A percentile compares a stretch with the other conserved stretches of the same genome.
Conservation (phyloP, 1,139 yeast species). For the Meyerozyma sp. region DNA sequence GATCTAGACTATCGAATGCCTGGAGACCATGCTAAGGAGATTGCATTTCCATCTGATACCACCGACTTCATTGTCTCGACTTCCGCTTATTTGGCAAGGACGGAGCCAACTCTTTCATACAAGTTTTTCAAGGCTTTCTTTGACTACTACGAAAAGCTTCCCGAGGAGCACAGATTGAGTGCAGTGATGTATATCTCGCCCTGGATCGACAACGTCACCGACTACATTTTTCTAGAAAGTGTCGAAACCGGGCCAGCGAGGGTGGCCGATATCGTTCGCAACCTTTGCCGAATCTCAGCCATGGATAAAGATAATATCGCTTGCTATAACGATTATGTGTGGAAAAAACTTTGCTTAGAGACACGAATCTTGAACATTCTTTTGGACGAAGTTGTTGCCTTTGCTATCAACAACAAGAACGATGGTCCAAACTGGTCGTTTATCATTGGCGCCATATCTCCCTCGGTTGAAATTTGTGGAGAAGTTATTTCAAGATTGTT, state of each 20-base stretch:
- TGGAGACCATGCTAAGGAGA: slow-evolving; percentile 51
- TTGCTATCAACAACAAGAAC: slow-evolving; percentile 70
- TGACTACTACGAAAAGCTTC: slow-evolving; percentile 45
- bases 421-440: slow-evolving; percentile 66
- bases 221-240: slow-evolving; percentile 47
- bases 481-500: slow-evolving; percentile 53
- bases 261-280: slow-evolving; percentile 57
- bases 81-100: slow-evolving; percentile 51
- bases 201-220: slow-evolving; percentile 71
- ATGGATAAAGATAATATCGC: slow-evolving; percentile 38
- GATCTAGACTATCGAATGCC: slow-evolving; percentile 57
- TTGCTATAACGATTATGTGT: slow-evolving; percentile 48
- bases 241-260: slow-evolving; percentile 57
- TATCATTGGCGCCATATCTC: slow-evolving; percentile 59
- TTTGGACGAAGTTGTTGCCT: slow-evolving; percentile 69
- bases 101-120: slow-evolving; percentile 58
- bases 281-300: slow-evolving; percentile 57
- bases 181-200: slow-evolving; percentile 60
- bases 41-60: slow-evolving; percentile 71
- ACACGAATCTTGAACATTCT: slow-evolving; percentile 53
- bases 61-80: slow-evolving; percentile 58
- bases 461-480: slow-evolving; percentile 72
- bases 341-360: slow-evolving; percentile 65
- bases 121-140: slow-evolving; percentile 60
- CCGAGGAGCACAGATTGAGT: slow-evolving; percentile 26